Conservation (phyloP, 176 grass and related monocot species). For the Elymus sibiricus region DNA sequence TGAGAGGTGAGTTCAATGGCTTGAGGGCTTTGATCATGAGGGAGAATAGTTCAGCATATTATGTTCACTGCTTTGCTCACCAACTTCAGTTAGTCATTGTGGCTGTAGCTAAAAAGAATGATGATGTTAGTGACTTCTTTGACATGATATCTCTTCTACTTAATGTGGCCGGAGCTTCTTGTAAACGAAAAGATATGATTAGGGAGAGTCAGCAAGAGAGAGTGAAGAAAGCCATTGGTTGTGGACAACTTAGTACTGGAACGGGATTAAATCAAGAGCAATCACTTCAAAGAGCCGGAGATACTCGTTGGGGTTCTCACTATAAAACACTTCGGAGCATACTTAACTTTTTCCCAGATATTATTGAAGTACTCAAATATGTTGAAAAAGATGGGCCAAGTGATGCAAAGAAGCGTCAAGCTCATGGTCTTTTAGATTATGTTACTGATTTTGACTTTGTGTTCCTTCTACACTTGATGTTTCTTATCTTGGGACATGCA, state of each 20-base stretch:
- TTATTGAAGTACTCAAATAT: slow-evolving; percentile 1
- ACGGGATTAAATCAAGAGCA: slow-evolving; percentile 4
- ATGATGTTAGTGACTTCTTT: slow-evolving; percentile 23
- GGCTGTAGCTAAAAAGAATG: slow-evolving; percentile 16
- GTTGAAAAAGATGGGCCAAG: not conserved
- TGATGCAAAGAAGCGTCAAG: not conserved
- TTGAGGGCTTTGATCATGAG: no score
- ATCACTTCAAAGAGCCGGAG: not conserved
- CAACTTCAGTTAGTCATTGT: not conserved
- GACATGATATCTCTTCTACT: not conserved
- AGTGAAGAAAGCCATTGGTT: not conserved
- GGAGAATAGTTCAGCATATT: no score
- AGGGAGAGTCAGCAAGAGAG: not conserved
- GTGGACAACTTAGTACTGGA: not conserved
- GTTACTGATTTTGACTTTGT: not conserved
- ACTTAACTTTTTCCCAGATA: slow-evolving; percentile 4
- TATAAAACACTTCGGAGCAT: not conserved
- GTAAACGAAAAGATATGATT: slow-evolving; percentile 1
- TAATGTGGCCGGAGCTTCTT: not conserved
- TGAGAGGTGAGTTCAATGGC: no score
- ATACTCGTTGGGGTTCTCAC: not conserved
- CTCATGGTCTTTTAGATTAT: not conserved
- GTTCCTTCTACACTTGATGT: slow-evolving; percentile 1
- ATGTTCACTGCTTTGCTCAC: no score
- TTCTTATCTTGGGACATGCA: not conserved